Percentiles rank a stretch among this genome's conserved stretches.
These are phyloP conservation scores for Botrytis fragariae DNA, from an alignment of 2,329 filamentous ascomycete species.

Conservation along the genomic window DNA sequence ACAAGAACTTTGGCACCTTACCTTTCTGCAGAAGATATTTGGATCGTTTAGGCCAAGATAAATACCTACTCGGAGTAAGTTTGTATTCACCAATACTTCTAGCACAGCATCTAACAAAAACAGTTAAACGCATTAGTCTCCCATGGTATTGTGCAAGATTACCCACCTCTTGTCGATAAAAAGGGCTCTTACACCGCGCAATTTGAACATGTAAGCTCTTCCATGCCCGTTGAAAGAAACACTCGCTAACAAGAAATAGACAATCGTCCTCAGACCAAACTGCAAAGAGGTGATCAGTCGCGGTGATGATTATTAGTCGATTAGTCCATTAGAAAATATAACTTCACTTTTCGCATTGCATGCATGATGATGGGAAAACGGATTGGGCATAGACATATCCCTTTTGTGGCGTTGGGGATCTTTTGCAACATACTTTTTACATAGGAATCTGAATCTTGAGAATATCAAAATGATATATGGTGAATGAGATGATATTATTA, in stretches of 20 bases:
- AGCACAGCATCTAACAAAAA: slow-evolving; percentile 34
- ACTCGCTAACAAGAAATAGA: slow-evolving; percentile 55
- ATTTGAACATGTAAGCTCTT: slow-evolving; percentile 73
- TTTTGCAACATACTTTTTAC: not conserved
- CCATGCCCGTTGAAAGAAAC: not conserved
- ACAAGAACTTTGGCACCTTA: slow-evolving; percentile 92
- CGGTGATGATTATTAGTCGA: slow-evolving; percentile 71
- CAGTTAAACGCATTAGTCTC: slow-evolving; percentile 83
- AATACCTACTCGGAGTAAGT: slow-evolving; percentile 83
- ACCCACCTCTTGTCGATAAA: slow-evolving; percentile 84
- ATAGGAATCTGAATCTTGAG: not conserved
- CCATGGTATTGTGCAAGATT: slow-evolving; percentile 82
- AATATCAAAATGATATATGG: not conserved
- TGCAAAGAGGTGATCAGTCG: slow-evolving; percentile 87
- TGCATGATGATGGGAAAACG: slow-evolving; percentile 8
- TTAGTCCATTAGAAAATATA: not conserved
- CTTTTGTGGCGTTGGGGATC: slow-evolving; percentile 6
- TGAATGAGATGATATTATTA: not conserved
- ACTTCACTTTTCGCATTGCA: slow-evolving; percentile 12
- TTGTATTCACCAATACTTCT: not conserved
- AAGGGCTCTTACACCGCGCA: slow-evolving; percentile 95
- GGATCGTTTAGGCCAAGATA: slow-evolving; percentile 89
- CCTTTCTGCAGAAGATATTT: slow-evolving; percentile 89
- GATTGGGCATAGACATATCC: not conserved
- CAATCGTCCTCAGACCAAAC: slow-evolving; percentile 71